Percentiles rank a stretch among this genome's conserved stretches.
These are phyloP conservation scores for Monosporascus ibericus DNA, from an alignment of 2,329 filamentous ascomycete genomes.

Conservation along the genomic window DNA sequence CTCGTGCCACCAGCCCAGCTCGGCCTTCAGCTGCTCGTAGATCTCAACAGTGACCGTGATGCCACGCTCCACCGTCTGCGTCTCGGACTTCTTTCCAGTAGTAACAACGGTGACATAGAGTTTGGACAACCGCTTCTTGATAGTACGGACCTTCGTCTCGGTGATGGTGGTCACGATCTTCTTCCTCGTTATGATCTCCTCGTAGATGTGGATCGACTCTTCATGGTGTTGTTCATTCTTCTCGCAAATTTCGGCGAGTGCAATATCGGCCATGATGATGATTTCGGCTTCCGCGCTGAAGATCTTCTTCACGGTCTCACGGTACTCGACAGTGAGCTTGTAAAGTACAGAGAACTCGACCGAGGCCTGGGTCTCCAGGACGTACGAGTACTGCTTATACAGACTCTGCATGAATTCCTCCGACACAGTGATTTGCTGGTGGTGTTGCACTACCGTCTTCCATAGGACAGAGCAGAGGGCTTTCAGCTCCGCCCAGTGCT, in stretches of 20 bases:
- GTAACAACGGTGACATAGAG: constrained; percentile 37
- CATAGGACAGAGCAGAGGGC: constrained; percentile 40
- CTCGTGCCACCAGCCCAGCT: constrained; percentile 39
- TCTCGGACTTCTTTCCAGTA: constrained; percentile 28
- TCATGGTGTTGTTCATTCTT: constrained; percentile 33
- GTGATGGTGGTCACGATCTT: constrained; percentile 29
- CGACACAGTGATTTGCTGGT: constrained; percentile 33
- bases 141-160: constrained; percentile 32
- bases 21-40: constrained; percentile 34
- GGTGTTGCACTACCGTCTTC: constrained; percentile 37
- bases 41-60: constrained; percentile 34
- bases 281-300: constrained; percentile 25
- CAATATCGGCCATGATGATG: constrained; percentile 26
- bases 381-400: constrained; percentile 39
- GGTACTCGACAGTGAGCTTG: constrained; percentile 41
- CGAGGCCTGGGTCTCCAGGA: constrained; percentile 37
- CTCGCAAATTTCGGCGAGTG: constrained; percentile 40
- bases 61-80: constrained; percentile 31
- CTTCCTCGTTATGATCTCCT: constrained; percentile 35
- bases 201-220: constrained; percentile 40
- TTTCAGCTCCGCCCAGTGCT: constrained; percentile 39
- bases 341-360: constrained; percentile 37
- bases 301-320: constrained; percentile 35
- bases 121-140: constrained; percentile 44
- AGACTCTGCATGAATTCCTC: constrained; percentile 38